Base-by-base conservation (phyloP, 192 early-diverging fungal genomes). In the Coemansia sp. region DNA sequence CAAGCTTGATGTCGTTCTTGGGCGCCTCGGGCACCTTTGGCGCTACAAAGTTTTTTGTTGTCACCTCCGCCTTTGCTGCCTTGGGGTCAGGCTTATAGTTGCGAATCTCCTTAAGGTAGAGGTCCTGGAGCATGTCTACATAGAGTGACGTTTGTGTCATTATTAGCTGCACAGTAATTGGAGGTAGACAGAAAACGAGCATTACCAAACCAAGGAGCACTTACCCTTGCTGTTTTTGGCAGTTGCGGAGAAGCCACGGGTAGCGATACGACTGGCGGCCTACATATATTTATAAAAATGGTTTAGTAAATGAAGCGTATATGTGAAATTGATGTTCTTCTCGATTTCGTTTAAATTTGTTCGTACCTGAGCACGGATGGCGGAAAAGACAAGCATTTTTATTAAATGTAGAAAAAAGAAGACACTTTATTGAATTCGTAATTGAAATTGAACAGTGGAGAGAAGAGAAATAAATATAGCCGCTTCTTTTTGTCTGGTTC, bases 91-190 rank as follows among this genome's bases (percentile, higher is more conserved):
- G 74, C 79, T 76, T 76, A 67, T 81, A 81, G 53, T 39, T 63
- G 68, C 79, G 79, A 71, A 81, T 76, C 64, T 81, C 79, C 71
- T 73, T 76, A 42, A 81, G 71, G 32, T 81, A 81, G 21, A 81
- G 49, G 37, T 81, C 79, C 71, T 76, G 73, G 41, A 81, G 66
- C 40, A 81, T 53, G 44, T 81, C 77, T 79, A 75, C 45, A 61
- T 26, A 26, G 26, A 26, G 26, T 13, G 50, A 15, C 3, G 0
- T 0, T 48, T n/a, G 12, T 48, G 10, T 19, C 8, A 23, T 6
- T 11, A 48, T 48, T 47, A 16, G 42, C 7, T 18, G 41, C 8
- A 6, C 42, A 26, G 26, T 26, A 49, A 9, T 49, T n/a, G 12
- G 48, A 12, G n/a, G 6, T 9, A 49, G n/a, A 49, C 12, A 5